A percentile compares a stretch with the other conserved stretches of the same genome.
Evolutionary conservation across 352 stramenopile genomes (phyloP).

Genomic region (Thalassiosira livingstoniorum): DNA sequence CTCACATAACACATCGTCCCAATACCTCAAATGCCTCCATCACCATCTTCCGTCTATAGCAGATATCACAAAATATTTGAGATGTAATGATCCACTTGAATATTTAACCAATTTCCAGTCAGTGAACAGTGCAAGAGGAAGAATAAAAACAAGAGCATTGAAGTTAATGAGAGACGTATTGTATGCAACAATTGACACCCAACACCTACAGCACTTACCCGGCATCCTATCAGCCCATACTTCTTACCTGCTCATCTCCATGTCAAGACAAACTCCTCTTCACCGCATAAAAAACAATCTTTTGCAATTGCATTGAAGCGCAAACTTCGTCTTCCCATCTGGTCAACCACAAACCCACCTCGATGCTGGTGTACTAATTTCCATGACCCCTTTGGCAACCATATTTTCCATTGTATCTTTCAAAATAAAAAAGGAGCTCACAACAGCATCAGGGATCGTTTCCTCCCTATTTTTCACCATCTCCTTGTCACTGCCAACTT

Average conservation of each 20-base stretch:
- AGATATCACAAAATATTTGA: too few species aligned
- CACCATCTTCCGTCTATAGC: background rate
- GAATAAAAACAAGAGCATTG: too few species aligned
- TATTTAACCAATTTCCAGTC: too few species aligned
- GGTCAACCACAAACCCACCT: background rate
- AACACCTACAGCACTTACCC: background rate
- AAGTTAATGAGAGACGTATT: too few species aligned
- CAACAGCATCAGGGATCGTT: background rate
- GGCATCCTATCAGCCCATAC: background rate
- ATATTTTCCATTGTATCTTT: conserved; percentile 4
- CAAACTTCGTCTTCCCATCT: conserved; percentile 24
- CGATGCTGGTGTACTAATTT: background rate
- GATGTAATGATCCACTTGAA: too few species aligned
- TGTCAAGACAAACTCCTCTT: too few species aligned
- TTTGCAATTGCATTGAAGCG: background rate
- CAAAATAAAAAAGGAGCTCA: conserved; percentile 15
- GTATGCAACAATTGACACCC: too few species aligned
- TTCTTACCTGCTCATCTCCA: background rate
- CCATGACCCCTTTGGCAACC: conserved; percentile 12
- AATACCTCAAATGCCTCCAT: background rate
- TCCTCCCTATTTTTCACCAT: background rate
- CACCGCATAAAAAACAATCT: background rate
- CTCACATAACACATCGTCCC: too few species aligned
- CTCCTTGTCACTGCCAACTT: background rate
- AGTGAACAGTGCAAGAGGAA: too few species aligned